These are phyloP conservation scores for Ophiocordyceps camponoti-saundersi DNA, from an alignment of 2,329 filamentous ascomycete genomes.

Conservation along the genomic window DNA sequence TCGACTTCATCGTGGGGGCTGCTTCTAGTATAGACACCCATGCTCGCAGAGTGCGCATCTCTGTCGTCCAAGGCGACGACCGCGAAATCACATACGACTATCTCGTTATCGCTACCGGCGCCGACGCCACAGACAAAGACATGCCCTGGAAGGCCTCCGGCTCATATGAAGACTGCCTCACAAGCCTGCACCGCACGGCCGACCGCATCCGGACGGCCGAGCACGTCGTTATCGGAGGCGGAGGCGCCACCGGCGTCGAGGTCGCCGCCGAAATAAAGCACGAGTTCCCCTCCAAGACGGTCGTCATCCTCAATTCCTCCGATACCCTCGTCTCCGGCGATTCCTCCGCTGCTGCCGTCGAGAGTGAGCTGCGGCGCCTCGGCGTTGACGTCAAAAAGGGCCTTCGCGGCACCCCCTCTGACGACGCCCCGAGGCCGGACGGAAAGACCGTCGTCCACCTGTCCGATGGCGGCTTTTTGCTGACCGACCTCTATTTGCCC, in stretches of 20 bases:
- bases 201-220: slow-evolving; percentile 24
- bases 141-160: slow-evolving; percentile 36
- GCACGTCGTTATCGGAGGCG: slow-evolving; percentile 39
- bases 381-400: slow-evolving; percentile 28
- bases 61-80: slow-evolving; percentile 8
- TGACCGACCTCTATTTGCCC: slow-evolving; percentile 38
- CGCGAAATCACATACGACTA: slow-evolving; percentile 31
- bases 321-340: slow-evolving; percentile 26
- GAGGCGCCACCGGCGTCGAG: slow-evolving; percentile 38
- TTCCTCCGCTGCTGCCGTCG: slow-evolving; percentile 21
- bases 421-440: slow-evolving; percentile 11
- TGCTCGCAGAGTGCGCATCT: slow-evolving; percentile 24
- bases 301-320: slow-evolving; percentile 27
- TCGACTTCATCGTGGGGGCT: slow-evolving; percentile 34
- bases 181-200: slow-evolving; percentile 21
- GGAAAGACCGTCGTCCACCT: slow-evolving; percentile 32
- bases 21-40: slow-evolving; percentile 23
- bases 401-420: slow-evolving; percentile 20
- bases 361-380: slow-evolving; percentile 32
- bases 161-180: slow-evolving; percentile 25
- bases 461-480: slow-evolving; percentile 25
- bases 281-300: slow-evolving; percentile 30
- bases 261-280: slow-evolving; percentile 34
- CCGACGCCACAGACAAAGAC: slow-evolving; percentile 20
- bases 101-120: slow-evolving; percentile 39